A percentile compares a stretch with the other conserved stretches of the same genome.
phyloP scores from a whole-genome alignment of 164 flowering plant genomes.

The Hamamelis virginiana region DNA sequence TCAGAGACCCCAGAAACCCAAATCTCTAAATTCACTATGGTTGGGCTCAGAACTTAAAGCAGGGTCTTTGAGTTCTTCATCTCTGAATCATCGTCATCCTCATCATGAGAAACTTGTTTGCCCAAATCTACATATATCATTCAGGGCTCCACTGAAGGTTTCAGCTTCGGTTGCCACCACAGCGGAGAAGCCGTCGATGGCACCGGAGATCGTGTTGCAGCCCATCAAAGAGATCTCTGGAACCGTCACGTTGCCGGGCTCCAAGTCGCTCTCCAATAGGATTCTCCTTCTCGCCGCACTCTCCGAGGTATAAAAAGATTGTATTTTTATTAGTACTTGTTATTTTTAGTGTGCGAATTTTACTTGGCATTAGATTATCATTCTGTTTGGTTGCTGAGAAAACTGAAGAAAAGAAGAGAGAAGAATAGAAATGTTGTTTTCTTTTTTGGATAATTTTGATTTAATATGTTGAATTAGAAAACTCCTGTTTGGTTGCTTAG shows the following conservation, averaged over 20 bases:
- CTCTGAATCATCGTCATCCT: conserved; percentile 31
- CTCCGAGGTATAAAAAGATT: conserved; percentile 53
- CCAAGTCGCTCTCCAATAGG: conserved; percentile 96
- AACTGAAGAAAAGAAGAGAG: too few relatives aligned
- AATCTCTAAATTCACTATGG: conserved; percentile 21
- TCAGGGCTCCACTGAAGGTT: conserved; percentile 32
- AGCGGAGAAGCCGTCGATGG: conserved; percentile 64
- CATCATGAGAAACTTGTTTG: too few relatives aligned
- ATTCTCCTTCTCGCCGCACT: conserved; percentile 95
- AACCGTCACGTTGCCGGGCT: conserved; percentile 82
- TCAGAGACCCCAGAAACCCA: conserved; percentile 25
- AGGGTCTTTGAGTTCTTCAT: conserved; percentile 13
- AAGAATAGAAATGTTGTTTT: too few relatives aligned
- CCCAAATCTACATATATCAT: background rate
- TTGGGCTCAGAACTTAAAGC: conserved; percentile 30
- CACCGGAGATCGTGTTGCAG: conserved; percentile 81
- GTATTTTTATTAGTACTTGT: background rate
- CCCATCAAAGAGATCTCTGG: conserved; percentile 93
- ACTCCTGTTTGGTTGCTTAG: too few relatives aligned
- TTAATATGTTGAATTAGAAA: too few relatives aligned
- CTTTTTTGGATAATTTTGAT: too few relatives aligned
- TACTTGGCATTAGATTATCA: background rate
- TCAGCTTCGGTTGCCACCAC: conserved; percentile 62
- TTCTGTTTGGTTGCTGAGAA: background rate
- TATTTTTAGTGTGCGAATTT: background rate